Conservation (phyloP, 176 grass and related monocot species). For the Avena insularis region DNA sequence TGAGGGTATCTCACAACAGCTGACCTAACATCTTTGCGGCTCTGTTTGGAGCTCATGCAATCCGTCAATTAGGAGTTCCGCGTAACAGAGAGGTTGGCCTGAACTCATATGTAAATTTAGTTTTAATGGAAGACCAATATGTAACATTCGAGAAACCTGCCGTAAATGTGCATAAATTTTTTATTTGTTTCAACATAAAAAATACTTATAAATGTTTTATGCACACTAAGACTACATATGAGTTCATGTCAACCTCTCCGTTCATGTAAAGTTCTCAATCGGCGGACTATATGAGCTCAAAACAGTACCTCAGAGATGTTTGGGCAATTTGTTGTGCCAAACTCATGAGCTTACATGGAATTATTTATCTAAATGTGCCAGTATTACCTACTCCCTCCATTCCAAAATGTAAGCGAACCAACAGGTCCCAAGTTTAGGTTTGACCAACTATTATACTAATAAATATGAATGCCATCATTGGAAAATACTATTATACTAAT, state of each 20-base stretch:
- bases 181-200: background rate
- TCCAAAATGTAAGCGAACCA: background rate
- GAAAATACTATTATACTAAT: background rate
- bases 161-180: background rate
- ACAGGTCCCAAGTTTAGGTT: background rate
- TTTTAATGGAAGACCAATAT: background rate
- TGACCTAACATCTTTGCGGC: background rate
- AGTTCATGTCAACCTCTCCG: background rate
- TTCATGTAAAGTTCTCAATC: constrained; percentile 2
- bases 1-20: background rate
- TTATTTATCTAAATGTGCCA: constrained; percentile 7
- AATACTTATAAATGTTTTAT: background rate
- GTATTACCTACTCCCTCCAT: background rate
- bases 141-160: background rate
- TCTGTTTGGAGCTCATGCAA: background rate
- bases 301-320: background rate
- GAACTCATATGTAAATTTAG: background rate
- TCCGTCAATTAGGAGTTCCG: background rate
- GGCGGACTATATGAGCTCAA: background rate
- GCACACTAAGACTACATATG: constrained; percentile 1
- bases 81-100: background rate
- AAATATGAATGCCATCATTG: background rate
- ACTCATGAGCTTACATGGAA: background rate
- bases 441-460: background rate
- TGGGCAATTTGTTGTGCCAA: background rate